A percentile compares a stretch with the other conserved stretches of the same genome.
Evolutionary conservation across 2,329 filamentous ascomycete genomes (phyloP).

Genomic region (Calonectria hongkongensis): DNA sequence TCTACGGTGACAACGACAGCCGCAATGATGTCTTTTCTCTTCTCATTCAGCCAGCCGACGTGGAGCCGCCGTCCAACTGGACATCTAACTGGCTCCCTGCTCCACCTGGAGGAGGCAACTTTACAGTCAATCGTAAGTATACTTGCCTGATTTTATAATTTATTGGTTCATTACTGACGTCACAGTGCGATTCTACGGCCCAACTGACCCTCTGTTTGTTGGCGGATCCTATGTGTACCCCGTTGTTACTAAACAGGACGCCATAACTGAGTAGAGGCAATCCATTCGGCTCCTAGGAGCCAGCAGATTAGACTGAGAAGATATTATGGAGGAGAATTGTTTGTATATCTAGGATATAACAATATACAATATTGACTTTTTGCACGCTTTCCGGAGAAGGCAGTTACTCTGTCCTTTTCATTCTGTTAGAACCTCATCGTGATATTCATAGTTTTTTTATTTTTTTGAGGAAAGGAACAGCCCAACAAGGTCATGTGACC

Average conservation of each 20-base stretch:
- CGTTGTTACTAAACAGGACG: not conserved
- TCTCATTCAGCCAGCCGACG: constrained; percentile 41
- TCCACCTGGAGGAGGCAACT: constrained; percentile 3
- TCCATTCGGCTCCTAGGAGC: too few relatives aligned
- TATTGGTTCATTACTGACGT: not conserved
- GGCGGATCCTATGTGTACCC: constrained; percentile 3
- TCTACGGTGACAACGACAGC: not conserved
- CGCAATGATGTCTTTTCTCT: constrained; percentile 42
- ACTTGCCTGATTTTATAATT: too few relatives aligned
- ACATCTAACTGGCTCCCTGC: constrained; percentile 10
- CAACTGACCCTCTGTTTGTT: constrained; percentile 1
- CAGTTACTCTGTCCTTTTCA: too few relatives aligned
- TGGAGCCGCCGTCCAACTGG: constrained; percentile 3
- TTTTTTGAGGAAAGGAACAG: too few relatives aligned
- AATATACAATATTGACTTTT: too few relatives aligned
- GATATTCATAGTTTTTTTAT: too few relatives aligned
- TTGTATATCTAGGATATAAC: too few relatives aligned
- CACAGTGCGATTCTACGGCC: constrained; percentile 4
- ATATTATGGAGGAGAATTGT: too few relatives aligned
- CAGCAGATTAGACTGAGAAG: too few relatives aligned
- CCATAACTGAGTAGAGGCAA: not conserved
- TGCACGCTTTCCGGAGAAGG: too few relatives aligned
- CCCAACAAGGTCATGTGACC: too few relatives aligned
- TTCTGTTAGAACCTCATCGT: too few relatives aligned
- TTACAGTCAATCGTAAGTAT: not conserved